Conservation (phyloP, 192 early-diverging fungal species). For the Haplosporangium gracile region DNA sequence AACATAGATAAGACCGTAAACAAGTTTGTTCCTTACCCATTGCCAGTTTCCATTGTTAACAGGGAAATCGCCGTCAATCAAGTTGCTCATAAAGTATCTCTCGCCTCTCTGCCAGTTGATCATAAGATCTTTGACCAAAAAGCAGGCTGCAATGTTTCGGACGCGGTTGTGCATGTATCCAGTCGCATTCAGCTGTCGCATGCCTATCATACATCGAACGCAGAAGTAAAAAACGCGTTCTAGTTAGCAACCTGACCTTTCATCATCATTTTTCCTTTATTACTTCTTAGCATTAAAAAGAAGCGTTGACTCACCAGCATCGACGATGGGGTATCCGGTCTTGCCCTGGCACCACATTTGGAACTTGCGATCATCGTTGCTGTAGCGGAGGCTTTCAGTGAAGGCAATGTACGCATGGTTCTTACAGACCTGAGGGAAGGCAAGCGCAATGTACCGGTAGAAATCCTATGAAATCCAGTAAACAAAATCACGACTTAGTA, state of each 20-base stretch:
- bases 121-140: constrained; percentile 61
- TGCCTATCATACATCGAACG: constrained; percentile 39
- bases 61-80: constrained; percentile 79
- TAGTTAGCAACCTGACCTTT: not conserved
- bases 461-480: constrained; percentile 62
- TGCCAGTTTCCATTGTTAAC: constrained; percentile 83
- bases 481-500: not conserved
- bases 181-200: constrained; percentile 69
- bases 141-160: constrained; percentile 71
- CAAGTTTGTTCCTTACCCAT: constrained; percentile 56
- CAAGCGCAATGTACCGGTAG: constrained; percentile 69
- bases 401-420: constrained; percentile 67
- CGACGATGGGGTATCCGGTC: constrained; percentile 77
- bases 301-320: constrained; percentile 60
- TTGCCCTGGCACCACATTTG: constrained; percentile 71
- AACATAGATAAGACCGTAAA: not conserved
- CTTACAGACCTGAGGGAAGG: constrained; percentile 71
- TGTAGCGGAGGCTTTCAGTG: constrained; percentile 68
- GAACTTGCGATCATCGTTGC: constrained; percentile 59
- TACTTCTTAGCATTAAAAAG: not conserved
- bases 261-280: not conserved
- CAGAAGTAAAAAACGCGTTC: not conserved
- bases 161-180: constrained; percentile 78
- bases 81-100: constrained; percentile 69
- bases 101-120: constrained; percentile 83